A percentile compares a stretch with the other conserved stretches of the same genome.
Conservation (phyloP, 139 green algal genomes). For the Haematococcus lacustris region DNA sequence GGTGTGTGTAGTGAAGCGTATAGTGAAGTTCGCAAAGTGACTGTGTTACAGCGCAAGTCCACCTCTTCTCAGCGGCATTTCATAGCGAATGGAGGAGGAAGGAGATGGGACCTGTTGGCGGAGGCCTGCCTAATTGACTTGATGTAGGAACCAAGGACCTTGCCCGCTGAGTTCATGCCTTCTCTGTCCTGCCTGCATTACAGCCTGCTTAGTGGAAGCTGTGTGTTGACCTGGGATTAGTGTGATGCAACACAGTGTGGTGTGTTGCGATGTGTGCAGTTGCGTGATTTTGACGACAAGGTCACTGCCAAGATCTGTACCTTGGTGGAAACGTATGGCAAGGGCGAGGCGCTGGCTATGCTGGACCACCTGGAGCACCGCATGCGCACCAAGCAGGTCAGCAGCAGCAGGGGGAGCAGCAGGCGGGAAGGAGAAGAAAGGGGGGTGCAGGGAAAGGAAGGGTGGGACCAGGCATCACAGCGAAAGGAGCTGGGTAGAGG, state of each 20-base stretch:
- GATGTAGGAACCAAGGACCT: background rate
- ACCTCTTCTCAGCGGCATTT: background rate
- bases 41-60: background rate
- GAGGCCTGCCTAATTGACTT: background rate
- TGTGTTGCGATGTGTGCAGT: constrained; percentile 4
- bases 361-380: constrained; percentile 21
- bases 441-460: too few relatives aligned
- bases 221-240: background rate
- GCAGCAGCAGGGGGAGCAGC: background rate
- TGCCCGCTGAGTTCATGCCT: background rate
- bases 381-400: constrained; percentile 23
- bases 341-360: constrained; percentile 18
- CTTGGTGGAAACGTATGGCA: constrained; percentile 11
- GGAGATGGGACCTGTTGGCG: background rate
- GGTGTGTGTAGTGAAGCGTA: background rate
- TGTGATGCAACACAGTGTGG: background rate
- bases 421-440: too few relatives aligned
- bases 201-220: background rate
- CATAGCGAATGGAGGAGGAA: background rate
- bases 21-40: background rate
- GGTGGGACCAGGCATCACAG: too few relatives aligned
- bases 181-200: background rate
- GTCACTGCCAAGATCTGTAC: constrained; percentile 16
- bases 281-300: constrained; percentile 27
- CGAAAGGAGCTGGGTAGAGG: too few relatives aligned